Conservation (phyloP, 2,329 filamentous ascomycete genomes). For the Ampelomyces quisqualis region DNA sequence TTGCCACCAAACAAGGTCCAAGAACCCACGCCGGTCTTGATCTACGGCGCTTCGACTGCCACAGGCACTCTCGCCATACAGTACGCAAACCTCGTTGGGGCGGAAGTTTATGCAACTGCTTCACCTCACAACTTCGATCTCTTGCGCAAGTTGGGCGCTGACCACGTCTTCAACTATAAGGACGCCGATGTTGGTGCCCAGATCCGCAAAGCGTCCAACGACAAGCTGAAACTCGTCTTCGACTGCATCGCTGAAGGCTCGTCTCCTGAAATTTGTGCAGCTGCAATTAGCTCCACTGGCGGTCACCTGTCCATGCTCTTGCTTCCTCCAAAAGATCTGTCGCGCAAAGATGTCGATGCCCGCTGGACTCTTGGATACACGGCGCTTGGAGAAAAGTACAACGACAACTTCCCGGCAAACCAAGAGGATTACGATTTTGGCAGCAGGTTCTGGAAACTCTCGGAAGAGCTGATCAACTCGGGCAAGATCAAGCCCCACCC, state of each 20-base stretch:
- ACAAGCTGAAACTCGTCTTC: constrained; percentile 49
- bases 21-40: constrained; percentile 45
- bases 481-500: constrained; percentile 40
- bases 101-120: constrained; percentile 50
- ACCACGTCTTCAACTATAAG: constrained; percentile 54
- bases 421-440: constrained; percentile 33
- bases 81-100: constrained; percentile 50
- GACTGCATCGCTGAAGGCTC: constrained; percentile 49
- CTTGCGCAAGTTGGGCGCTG: constrained; percentile 51
- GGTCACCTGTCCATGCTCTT: constrained; percentile 23
- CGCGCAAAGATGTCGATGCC: constrained; percentile 49
- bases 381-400: constrained; percentile 44
- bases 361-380: constrained; percentile 48
- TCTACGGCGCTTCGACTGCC: constrained; percentile 56
- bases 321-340: constrained; percentile 32
- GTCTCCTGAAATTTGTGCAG: constrained; percentile 20
- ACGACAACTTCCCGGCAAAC: constrained; percentile 30
- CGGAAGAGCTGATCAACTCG: constrained; percentile 25
- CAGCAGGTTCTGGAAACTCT: constrained; percentile 26
- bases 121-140: constrained; percentile 54
- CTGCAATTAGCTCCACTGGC: constrained; percentile 25
- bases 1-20: constrained; percentile 49
- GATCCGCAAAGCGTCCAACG: constrained; percentile 50
- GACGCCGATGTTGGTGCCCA: constrained; percentile 47
- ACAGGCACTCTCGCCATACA: constrained; percentile 55